These are phyloP conservation scores for Agroathelia rolfsii DNA, from an alignment of 1,284 basidiomycete genomes.

Conservation along the genomic window DNA sequence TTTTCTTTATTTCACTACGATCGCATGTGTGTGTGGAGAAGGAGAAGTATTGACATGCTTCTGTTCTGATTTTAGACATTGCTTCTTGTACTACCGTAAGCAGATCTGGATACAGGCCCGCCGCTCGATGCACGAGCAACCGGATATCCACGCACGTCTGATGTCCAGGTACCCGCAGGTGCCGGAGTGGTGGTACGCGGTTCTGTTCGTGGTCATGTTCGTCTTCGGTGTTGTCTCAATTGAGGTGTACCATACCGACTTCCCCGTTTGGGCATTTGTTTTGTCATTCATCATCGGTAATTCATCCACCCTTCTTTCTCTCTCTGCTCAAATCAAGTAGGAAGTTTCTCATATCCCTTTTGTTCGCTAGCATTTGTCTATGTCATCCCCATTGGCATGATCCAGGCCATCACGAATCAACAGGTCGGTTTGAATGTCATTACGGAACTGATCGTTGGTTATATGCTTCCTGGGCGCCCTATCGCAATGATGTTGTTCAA, in stretches of 20 bases:
- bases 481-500: slow-evolving; percentile 32
- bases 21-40: too few relatives aligned
- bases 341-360: slow-evolving; percentile 16
- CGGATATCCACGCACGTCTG: slow-evolving; percentile 63
- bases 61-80: too few relatives aligned
- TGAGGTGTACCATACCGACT: slow-evolving; percentile 23
- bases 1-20: too few relatives aligned
- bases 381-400: slow-evolving; percentile 43
- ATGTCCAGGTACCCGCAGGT: slow-evolving; percentile 68
- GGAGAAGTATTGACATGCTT: too few relatives aligned
- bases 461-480: slow-evolving; percentile 28
- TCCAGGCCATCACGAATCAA: slow-evolving; percentile 43
- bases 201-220: slow-evolving; percentile 39
- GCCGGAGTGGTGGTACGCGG: slow-evolving; percentile 64
- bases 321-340: too few relatives aligned
- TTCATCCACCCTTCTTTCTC: slow-evolving; percentile 13
- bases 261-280: slow-evolving; percentile 48
- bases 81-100: slow-evolving; percentile 57
- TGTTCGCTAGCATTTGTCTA: slow-evolving; percentile 28
- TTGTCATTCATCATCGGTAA: slow-evolving; percentile 27
- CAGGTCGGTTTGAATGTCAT: slow-evolving; percentile 37
- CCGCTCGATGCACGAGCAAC: slow-evolving; percentile 46
- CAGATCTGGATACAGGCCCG: slow-evolving; percentile 48
- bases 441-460: slow-evolving; percentile 33
- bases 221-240: slow-evolving; percentile 50